Conservation (phyloP, 1,139 yeast genomes). For the Hansenula sp. region DNA sequence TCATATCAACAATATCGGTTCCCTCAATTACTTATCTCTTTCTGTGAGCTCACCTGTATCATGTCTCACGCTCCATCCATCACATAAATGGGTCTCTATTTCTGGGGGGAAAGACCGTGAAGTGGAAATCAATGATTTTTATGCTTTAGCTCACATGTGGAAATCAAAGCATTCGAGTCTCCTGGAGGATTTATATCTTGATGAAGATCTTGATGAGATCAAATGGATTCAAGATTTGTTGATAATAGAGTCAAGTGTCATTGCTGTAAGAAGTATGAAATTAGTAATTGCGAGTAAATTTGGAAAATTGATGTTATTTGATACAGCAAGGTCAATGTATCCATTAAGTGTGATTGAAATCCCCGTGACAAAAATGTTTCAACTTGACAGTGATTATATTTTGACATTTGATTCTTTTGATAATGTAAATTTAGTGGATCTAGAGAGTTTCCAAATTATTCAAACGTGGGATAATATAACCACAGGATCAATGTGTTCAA, state of each 20-base stretch:
- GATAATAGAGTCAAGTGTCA: not conserved
- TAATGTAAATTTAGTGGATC: not conserved
- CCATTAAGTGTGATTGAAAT: not conserved
- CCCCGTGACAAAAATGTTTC: not conserved
- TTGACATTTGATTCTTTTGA: not conserved
- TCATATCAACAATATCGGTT: not conserved
- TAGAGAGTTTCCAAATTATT: not conserved
- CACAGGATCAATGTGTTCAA: not conserved
- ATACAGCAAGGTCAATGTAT: not conserved
- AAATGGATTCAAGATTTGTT: constrained; percentile 2
- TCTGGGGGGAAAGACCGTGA: constrained; percentile 3
- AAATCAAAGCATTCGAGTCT: not conserved
- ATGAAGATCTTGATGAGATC: not conserved
- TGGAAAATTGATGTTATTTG: constrained; percentile 2
- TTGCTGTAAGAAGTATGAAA: not conserved
- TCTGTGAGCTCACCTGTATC: not conserved
- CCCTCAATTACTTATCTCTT: not conserved
- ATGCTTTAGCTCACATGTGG: constrained; percentile 1
- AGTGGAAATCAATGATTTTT: constrained; percentile 3
- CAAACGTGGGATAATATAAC: not conserved
- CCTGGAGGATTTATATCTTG: not conserved
- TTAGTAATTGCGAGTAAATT: not conserved
- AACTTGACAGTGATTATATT: not conserved
- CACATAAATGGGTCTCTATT: not conserved
- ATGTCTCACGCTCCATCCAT: constrained; percentile 1